phyloP scores from a whole-genome alignment of 805 yeast species.

The Saccharomyces kudriavzevii region DNA sequence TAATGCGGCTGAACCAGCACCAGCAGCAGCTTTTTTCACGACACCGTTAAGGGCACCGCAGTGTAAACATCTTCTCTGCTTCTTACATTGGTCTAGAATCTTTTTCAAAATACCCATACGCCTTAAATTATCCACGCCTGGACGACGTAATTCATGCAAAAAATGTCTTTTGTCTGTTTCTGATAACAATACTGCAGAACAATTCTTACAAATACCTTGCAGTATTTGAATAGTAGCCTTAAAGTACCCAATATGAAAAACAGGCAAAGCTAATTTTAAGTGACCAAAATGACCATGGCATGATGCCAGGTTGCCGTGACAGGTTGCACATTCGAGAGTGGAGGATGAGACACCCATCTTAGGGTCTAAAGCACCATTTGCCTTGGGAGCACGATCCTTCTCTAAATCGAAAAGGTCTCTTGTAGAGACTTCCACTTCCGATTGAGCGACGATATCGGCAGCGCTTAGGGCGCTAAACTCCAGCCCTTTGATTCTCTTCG shows the following conservation, averaged over 20 bases:
- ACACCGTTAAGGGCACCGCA: constrained; percentile 93
- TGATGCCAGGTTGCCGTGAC: constrained; percentile 84
- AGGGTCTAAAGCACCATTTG: constrained; percentile 82
- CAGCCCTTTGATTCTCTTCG: constrained; percentile 82
- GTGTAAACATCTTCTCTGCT: constrained; percentile 80
- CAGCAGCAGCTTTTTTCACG: constrained; percentile 90
- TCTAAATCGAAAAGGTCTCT: constrained; percentile 89
- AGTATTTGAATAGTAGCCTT: constrained; percentile 80
- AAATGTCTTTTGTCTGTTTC: constrained; percentile 64
- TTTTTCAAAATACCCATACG: constrained; percentile 83
- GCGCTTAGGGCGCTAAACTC: constrained; percentile 92
- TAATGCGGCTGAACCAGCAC: constrained; percentile 86
- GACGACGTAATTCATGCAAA: constrained; percentile 72
- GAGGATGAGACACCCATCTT: constrained; percentile 92
- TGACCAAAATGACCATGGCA: constrained; percentile 99
- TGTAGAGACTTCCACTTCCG: constrained; percentile 88
- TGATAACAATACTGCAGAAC: constrained; percentile 70
- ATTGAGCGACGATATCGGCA: constrained; percentile 82
- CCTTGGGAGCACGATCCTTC: constrained; percentile 75
- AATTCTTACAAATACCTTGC: constrained; percentile 85
- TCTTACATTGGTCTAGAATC: constrained; percentile 86
- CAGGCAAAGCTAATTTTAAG: constrained; percentile 85
- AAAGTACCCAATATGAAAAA: constrained; percentile 95
- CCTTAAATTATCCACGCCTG: constrained; percentile 81
- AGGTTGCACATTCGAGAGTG: constrained; percentile 77